Base-by-base conservation (phyloP, 805 yeast genomes). In the Yamadazyma laniorum region DNA sequence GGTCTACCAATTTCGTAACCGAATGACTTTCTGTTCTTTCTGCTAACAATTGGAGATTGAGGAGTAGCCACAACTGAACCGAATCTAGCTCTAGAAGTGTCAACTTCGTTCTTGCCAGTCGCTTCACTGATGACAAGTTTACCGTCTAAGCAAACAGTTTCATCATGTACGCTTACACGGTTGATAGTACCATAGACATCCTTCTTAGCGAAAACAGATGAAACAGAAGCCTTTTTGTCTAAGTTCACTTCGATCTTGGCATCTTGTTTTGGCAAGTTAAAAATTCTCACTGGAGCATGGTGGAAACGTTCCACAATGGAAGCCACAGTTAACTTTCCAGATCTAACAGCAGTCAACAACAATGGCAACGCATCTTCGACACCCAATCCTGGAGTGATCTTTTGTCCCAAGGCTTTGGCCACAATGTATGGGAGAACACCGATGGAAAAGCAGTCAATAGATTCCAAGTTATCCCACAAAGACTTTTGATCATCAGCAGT, bases 91-190 rank as follows among this genome's bases (percentile, higher is more conserved):
- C 68, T 60, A 37, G 74, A 62, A 27, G 45, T 41, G 29, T 72
- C 65, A 42, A 69, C 65, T 37, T 78, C 80, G 37, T 68, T 58
- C 50, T 71, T 71, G 48, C 96, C 96, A 28, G 72, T 58, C 18
- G 85, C 84, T 45, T 72, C 74, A 9, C 62, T 52, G 34, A 77
- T 75, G 49, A 84, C 72, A 35, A 88, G 61, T 39, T 76, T 77
- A 49, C 95, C 96, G 59, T 91, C 96, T 49, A 89, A 74, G 48
- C 88, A 85, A 37, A 83, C 85, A 38, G 95, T 85, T 59, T 82
- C 81, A 41, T 80, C 83, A 45, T 82, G 78, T 60, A 85, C 70
- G 49, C 81, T 75, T 35, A 91, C 97, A 63, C 97, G 79, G 63
- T 89, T 95, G 56, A 91, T 84, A 55, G 88, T 82, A 46, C 97